These are phyloP conservation scores for Penicillium sclerotiorum DNA, from an alignment of 2,329 filamentous ascomycete genomes.

Conservation along the genomic window DNA sequence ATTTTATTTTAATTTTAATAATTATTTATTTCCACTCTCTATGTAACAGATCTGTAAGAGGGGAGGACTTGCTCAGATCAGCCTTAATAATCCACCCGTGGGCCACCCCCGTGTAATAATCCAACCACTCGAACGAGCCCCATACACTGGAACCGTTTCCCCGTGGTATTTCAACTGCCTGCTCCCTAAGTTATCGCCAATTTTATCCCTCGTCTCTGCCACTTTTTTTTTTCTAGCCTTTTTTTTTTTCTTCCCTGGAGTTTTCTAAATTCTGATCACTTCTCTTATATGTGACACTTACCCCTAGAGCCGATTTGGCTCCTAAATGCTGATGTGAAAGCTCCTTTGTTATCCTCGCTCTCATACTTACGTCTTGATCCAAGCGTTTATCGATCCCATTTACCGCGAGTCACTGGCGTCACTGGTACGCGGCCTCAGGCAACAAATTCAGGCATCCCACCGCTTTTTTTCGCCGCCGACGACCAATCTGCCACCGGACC, in stretches of 20 bases:
- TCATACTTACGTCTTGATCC: conserved; percentile 1
- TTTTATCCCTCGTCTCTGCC: conserved; percentile 22
- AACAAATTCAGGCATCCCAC: conserved; percentile 5
- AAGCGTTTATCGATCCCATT: conserved; percentile 6
- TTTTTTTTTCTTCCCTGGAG: conserved; percentile 10
- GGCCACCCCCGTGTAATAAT: background rate
- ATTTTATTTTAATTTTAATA: background rate
- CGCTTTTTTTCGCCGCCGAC: conserved; percentile 18
- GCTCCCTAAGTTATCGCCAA: conserved; percentile 26
- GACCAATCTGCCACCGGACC: background rate
- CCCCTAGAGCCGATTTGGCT: conserved; percentile 1
- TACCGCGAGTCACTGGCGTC: conserved; percentile 16
- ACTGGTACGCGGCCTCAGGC: conserved; percentile 23
- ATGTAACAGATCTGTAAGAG: too few species aligned
- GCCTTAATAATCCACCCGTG: conserved; percentile 13
- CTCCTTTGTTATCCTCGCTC: background rate
- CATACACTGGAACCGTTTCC: conserved; percentile 7
- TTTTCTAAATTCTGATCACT: conserved; percentile 6
- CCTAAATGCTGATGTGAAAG: background rate
- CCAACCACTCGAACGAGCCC: background rate
- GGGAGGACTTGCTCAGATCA: conserved; percentile 8
- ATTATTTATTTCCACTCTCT: background rate
- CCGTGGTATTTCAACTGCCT: conserved; percentile 22
- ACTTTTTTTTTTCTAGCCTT: conserved; percentile 14
- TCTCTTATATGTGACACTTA: conserved; percentile 7